Base-by-base conservation (phyloP, 495 filamentous ascomycete species). In the Saxophila tyrrhenica region DNA sequence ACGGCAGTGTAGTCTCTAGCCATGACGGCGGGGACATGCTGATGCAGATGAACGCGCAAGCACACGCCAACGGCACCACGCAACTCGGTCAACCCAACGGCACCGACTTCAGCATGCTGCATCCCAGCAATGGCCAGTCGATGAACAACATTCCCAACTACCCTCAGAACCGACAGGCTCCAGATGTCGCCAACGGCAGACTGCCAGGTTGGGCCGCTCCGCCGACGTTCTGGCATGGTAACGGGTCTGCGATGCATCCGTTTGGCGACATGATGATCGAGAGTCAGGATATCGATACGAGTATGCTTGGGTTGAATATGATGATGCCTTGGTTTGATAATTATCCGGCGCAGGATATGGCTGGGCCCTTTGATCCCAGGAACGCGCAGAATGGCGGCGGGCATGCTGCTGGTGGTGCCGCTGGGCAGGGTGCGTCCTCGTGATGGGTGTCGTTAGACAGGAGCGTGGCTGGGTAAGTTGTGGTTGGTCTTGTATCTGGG, bases 241-340 rank as follows among this genome's bases (percentile, higher is more conserved):
- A 48, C 29, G 51, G 49, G 29, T 23, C 52, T 29, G 29, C 5
- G 13, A 35, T 35, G 29, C 29, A 35, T 35, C 29, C 29, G 29
- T 66, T 64, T 41, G 74, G 70, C 59, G 79, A 73, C 66, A 80
- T 86, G 57, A 78, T 82, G 55, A 86, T 87, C 55, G 80, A 86
- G 62, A 82, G 75, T 54, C 81, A 83, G 51, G 84, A 87, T 52
- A 75, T 86, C 46, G 80, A 84, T 61, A 80, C 85, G 75, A 71
- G 69, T 19, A 61, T 67, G 17, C 66, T 78, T 13, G 74, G 70
- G 15, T 72, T 72, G 3, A 75, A 81, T 21, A 82, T 84, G 66
- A 82, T 84, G 66, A 35, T 35, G 29, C 79, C 81, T 5, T 86
- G 81, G 80, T 71, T 84, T 17, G 80, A 84, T 13, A 35, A 13